Conservation (phyloP, 169 alveolate species). For the Cryptosporidium andersoni region DNA sequence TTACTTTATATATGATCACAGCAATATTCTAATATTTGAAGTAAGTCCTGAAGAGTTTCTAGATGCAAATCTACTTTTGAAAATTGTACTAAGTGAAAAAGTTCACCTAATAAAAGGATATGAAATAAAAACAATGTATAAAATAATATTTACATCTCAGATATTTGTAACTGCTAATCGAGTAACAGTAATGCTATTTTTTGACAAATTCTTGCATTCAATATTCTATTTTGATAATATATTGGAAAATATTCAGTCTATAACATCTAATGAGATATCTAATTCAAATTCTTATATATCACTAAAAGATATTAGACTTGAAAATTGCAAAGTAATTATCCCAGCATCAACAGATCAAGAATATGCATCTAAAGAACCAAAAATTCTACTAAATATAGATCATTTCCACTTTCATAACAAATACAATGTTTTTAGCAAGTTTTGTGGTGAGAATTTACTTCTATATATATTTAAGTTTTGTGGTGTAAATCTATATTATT, state of each 20-base stretch:
- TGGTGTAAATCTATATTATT: neutral
- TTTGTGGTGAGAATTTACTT: too few species aligned
- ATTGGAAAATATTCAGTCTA: constrained; percentile 16
- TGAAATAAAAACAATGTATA: neutral
- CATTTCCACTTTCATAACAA: constrained; percentile 40
- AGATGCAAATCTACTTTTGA: constrained; percentile 1
- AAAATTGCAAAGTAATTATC: constrained; percentile 18
- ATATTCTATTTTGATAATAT: constrained; percentile 38
- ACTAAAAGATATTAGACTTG: constrained; percentile 10
- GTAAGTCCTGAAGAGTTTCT: neutral
- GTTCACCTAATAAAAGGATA: neutral
- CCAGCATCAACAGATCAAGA: constrained; percentile 24
- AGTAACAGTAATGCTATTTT: constrained; percentile 16
- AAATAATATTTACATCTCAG: constrained; percentile 25
- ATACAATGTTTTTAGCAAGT: neutral
- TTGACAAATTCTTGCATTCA: constrained; percentile 37
- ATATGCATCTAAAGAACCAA: neutral
- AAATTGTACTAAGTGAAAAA: constrained; percentile 14
- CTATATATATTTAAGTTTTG: too few species aligned
- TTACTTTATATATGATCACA: too few species aligned
- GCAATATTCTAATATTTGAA: too few species aligned
- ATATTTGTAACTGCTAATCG: constrained; percentile 30
- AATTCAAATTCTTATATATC: neutral
- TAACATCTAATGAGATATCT: neutral
- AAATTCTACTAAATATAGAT: constrained; percentile 8